Percentiles rank a stretch among this genome's conserved stretches.
Evolutionary conservation across 306 rosid species (phyloP).

Genomic region (Boehmeria nivea): DNA sequence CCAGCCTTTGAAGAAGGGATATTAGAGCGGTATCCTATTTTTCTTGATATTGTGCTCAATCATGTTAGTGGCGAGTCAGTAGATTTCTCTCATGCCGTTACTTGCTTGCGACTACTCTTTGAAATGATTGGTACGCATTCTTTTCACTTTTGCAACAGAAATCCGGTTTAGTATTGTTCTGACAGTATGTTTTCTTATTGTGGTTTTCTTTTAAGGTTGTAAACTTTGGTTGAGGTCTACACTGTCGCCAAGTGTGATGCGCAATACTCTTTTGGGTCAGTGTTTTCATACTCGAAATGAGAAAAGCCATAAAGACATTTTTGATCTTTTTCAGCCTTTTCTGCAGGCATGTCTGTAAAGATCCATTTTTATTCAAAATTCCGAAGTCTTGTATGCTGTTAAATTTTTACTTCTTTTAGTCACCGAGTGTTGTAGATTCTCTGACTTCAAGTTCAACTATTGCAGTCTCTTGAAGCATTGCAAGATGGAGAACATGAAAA

Average conservation of each 20-base stretch:
- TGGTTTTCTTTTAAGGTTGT: conserved; percentile 61
- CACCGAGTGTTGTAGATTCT: neutral
- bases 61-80: conserved; percentile 79
- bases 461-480: conserved; percentile 96
- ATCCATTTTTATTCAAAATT: conserved; percentile 20
- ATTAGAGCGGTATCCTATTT: conserved; percentile 84
- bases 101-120: conserved; percentile 79
- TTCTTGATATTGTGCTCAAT: conserved; percentile 86
- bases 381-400: neutral
- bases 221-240: conserved; percentile 98
- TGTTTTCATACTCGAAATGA: conserved; percentile 90
- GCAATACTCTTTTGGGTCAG: conserved; percentile 92
- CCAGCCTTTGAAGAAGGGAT: conserved; percentile 97
- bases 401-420: neutral
- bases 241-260: conserved; percentile 85
- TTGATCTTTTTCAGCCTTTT: conserved; percentile 89
- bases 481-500: conserved; percentile 97
- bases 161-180: conserved; percentile 4
- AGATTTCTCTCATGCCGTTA: conserved; percentile 88
- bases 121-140: conserved; percentile 76
- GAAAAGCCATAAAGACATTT: conserved; percentile 93
- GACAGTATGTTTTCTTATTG: conserved; percentile 19
- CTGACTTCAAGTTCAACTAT: conserved; percentile 19
- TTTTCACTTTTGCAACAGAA: conserved; percentile 16
- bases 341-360: conserved; percentile 65